Base-by-base conservation (phyloP, 2,329 filamentous ascomycete genomes). In the Aspergillus pseudonomiae region DNA sequence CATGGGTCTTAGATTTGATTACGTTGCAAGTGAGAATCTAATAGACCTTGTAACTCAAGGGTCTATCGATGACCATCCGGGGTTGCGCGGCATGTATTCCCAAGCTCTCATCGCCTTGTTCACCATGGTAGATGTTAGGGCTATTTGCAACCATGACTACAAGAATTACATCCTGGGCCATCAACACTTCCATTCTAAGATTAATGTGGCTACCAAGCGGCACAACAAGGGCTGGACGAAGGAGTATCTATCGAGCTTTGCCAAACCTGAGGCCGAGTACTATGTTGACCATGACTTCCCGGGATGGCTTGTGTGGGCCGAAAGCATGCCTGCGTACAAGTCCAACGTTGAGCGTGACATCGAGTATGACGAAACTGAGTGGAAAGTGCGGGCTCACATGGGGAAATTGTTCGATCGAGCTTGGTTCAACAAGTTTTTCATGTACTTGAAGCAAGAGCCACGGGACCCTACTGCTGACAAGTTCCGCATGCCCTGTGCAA, bases 281-380 rank as follows among this genome's bases (percentile, higher is more conserved):
- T 96, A 94, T 75, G 88, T 98, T 53, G 95, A 99, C 74, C 87
- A 89, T 60, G 94, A 98, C 74, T 91, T 96, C 74, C 93, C 94
- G 5, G 95, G 95, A 36, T 99, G 96, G 96, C 85, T 99, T 21
- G 93, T 96, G 0, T 99, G 95, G 95, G 91, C 91, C 59, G 92
- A 95, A 77, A 88, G 85, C 36, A 94, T 98, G 83, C 89, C 88
- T 16, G 95, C 90, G 0, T 93, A 90, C 76, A 88, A 88, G 65
- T 88, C 91, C 3, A 89, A 91, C 59, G 88, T 93, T 32, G 82
- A 81, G 65, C 67, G 80, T 75, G 78, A 89, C 78, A 73, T 97
- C 82, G 78, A 87, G 52, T 99, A 95, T 71, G 95, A 99, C 71
- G 89, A 92, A 16, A 81, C 92, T 0, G 95, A 99, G 77, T 88